Base-by-base conservation (phyloP, 495 filamentous ascomycete species). In the Tuber indicum region DNA sequence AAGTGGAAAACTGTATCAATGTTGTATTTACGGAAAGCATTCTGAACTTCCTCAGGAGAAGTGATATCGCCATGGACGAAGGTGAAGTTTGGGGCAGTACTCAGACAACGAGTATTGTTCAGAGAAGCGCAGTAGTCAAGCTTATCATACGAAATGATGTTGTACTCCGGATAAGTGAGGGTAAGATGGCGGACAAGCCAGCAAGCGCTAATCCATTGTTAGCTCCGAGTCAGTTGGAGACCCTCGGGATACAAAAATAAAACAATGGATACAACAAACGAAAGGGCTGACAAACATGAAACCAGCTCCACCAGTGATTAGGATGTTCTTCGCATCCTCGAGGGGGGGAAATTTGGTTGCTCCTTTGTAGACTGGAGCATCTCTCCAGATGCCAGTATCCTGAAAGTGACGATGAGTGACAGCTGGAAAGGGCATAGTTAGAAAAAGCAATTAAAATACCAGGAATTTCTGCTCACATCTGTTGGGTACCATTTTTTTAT, bases 1-100 rank as follows among this genome's bases (percentile, higher is more conserved):
- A 94, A 92, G 83, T 94, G 92, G 81, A 94, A 89, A 71, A 94
- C 87, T 52, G 90, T 91, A 84, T 93, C 91, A 84, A 94, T 90
- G 49, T 88, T 86, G 85, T 91, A 86, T 74, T 87, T 85, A 79
- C 88, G 84, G 70, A 93, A 86, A 75, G 87, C 89, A 74, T 87
- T 86, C 72, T 89, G 85, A 32, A 94, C 88, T 75, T 90, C 87
- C 32, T 86, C 85, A 17, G 87, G 88, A 79, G 89, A 88, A 7
- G 88, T 91, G 75, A 93, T 88, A 78, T 92, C 90, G 73, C 91
- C 92, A 82, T 90, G 88, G 81, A 92, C 87, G 82, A 94, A 94
- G n/a, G 86, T 87, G 82, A 94, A 94, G 84, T 92, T 93, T 42
- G 88, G 86, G 77, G 85, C 85, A 75, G 85, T 86, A 76, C 91